Conservation (phyloP, 345 rosid genomes). For the Populus euphratica region DNA sequence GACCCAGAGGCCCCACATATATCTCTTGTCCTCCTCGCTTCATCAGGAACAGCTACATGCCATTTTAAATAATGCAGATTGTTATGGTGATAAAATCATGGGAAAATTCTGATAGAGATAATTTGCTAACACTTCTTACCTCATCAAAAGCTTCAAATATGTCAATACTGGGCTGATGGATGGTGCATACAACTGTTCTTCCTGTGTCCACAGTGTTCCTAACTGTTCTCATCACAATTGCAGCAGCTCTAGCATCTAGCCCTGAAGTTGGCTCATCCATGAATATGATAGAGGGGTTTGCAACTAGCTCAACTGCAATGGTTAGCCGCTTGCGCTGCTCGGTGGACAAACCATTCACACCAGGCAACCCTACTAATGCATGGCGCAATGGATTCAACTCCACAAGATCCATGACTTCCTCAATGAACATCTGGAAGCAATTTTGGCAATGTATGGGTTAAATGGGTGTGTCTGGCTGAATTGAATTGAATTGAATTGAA, state of each 20-base stretch:
- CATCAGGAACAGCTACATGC: constrained; percentile 57
- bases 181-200: constrained; percentile 90
- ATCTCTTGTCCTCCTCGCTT: constrained; percentile 80
- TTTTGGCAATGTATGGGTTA: not conserved
- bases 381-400: constrained; percentile 57
- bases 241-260: constrained; percentile 94
- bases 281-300: constrained; percentile 88
- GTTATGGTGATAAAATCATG: not conserved
- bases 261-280: constrained; percentile 99
- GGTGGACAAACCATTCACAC: constrained; percentile 71
- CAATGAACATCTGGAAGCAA: constrained; percentile 30
- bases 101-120: not conserved
- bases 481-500: too few species aligned
- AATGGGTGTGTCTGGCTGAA: not conserved
- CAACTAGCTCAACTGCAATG: constrained; percentile 88
- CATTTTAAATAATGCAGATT: not conserved
- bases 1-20: constrained; percentile 77
- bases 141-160: constrained; percentile 92
- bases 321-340: constrained; percentile 92
- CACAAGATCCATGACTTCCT: constrained; percentile 91
- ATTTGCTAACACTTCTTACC: constrained; percentile 32
- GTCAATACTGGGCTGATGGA: constrained; percentile 93
- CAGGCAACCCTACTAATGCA: constrained; percentile 89
- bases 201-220: constrained; percentile 92
- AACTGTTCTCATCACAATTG: constrained; percentile 88